Evolutionary conservation across 2,329 filamentous ascomycete species (phyloP).

Genomic region (Claviceps arundinis): DNA sequence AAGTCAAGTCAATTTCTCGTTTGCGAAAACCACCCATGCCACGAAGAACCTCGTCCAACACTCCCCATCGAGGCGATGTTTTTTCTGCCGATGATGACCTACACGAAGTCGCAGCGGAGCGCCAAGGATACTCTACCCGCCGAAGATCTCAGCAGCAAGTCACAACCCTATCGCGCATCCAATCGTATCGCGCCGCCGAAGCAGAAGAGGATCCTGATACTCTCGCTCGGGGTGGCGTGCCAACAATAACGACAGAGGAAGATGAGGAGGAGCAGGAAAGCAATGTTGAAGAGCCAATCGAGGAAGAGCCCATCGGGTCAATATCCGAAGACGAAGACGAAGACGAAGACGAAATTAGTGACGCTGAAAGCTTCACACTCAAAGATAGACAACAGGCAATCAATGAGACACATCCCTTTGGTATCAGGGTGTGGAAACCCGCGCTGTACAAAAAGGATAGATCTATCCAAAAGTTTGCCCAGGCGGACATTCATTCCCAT

Average conservation of each 20-base stretch:
- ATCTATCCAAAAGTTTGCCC: slow-evolving; percentile 90
- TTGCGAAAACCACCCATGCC: slow-evolving; percentile 60
- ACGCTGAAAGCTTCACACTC: slow-evolving; percentile 93
- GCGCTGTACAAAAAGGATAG: slow-evolving; percentile 95
- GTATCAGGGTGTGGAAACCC: slow-evolving; percentile 97
- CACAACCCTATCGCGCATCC: slow-evolving; percentile 26
- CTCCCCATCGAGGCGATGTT: slow-evolving; percentile 67
- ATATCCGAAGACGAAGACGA: slow-evolving; percentile 50
- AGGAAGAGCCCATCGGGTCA: slow-evolving; percentile 36
- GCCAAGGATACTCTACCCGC: slow-evolving; percentile 18
- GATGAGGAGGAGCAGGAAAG: slow-evolving; percentile 14
- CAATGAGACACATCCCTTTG: slow-evolving; percentile 97
- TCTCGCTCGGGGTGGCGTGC: slow-evolving; percentile 3
- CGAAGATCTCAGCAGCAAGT: slow-evolving; percentile 20
- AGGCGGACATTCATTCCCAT: slow-evolving; percentile 91
- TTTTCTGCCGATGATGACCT: slow-evolving; percentile 88
- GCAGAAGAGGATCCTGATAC: slow-evolving; percentile 13
- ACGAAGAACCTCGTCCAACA: slow-evolving; percentile 63
- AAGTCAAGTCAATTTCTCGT: slow-evolving; percentile 32
- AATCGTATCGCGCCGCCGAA: slow-evolving; percentile 19
- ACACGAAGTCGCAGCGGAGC: slow-evolving; percentile 62
- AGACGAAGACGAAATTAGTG: slow-evolving; percentile 40
- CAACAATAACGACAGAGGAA: slow-evolving; percentile 9
- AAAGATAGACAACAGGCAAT: slow-evolving; percentile 96
- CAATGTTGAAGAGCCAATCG: slow-evolving; percentile 27